These are phyloP conservation scores for Salix viminalis DNA, from an alignment of 345 rosid genomes.

Conservation along the genomic window DNA sequence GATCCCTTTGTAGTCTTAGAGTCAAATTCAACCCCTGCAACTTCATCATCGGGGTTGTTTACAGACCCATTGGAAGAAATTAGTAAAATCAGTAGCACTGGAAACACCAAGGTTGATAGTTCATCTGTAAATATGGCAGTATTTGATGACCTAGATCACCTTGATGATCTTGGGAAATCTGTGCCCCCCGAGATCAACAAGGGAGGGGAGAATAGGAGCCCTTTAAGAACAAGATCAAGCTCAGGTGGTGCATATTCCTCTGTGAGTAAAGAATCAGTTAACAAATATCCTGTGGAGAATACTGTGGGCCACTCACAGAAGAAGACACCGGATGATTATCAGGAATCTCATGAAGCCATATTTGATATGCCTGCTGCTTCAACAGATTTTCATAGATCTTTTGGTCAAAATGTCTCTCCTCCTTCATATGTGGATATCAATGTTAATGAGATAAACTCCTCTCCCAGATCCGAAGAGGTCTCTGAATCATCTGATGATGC, in stretches of 20 bases:
- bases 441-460: conserved; percentile 35
- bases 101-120: conserved; percentile 39
- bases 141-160: conserved; percentile 63
- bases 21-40: conserved; percentile 40
- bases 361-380: conserved; percentile 41
- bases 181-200: conserved; percentile 43
- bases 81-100: conserved; percentile 35
- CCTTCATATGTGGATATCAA: conserved; percentile 39
- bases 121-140: conserved; percentile 39
- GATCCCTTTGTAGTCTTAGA: conserved; percentile 59
- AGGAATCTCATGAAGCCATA: conserved; percentile 39
- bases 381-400: conserved; percentile 29
- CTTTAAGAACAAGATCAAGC: conserved; percentile 39
- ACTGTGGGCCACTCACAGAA: conserved; percentile 34
- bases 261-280: conserved; percentile 35
- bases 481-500: conserved; percentile 60
- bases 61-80: conserved; percentile 49
- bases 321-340: conserved; percentile 37
- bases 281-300: conserved; percentile 34
- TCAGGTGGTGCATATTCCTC: conserved; percentile 37
- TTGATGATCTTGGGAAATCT: conserved; percentile 56
- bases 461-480: conserved; percentile 47
- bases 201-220: conserved; percentile 47
- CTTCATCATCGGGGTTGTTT: conserved; percentile 35
- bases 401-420: conserved; percentile 42